Evolutionary conservation across 169 alveolate species (phyloP).

Genomic region (Cryptosporidium sp.): DNA sequence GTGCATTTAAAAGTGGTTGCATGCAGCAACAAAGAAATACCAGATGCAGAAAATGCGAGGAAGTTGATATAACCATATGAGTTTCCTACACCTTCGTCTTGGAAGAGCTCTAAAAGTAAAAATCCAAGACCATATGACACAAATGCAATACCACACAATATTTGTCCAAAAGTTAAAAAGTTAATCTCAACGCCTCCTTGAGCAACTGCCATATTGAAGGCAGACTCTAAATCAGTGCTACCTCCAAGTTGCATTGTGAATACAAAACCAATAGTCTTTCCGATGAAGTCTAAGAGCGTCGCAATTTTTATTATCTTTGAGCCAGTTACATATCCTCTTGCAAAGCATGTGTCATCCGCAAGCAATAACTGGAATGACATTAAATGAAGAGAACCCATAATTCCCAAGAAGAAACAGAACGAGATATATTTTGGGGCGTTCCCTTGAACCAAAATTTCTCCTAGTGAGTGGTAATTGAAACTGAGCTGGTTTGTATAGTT

Average conservation of each 20-base stretch:
- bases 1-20: slow-evolving; percentile 83
- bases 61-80: slow-evolving; percentile 91
- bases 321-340: slow-evolving; percentile 94
- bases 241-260: slow-evolving; percentile 88
- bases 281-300: slow-evolving; percentile 89
- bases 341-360: slow-evolving; percentile 94
- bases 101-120: slow-evolving; percentile 90
- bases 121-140: slow-evolving; percentile 89
- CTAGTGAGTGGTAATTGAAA: slow-evolving; percentile 64
- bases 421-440: slow-evolving; percentile 61
- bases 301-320: slow-evolving; percentile 90
- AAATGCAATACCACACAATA: slow-evolving; percentile 89
- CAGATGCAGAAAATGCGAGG: slow-evolving; percentile 48
- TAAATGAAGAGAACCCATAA: slow-evolving; percentile 88
- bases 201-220: slow-evolving; percentile 83
- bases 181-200: slow-evolving; percentile 92
- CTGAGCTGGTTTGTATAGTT: slow-evolving; percentile 33
- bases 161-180: slow-evolving; percentile 88
- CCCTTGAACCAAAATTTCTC: slow-evolving; percentile 66
- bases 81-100: slow-evolving; percentile 94
- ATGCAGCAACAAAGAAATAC: slow-evolving; percentile 69
- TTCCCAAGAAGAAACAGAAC: slow-evolving; percentile 65
- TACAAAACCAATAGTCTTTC: slow-evolving; percentile 91
- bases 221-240: slow-evolving; percentile 89
- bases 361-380: slow-evolving; percentile 90